A percentile compares a stretch with the other conserved stretches of the same genome.
These are phyloP conservation scores for Clonostachys byssicola DNA, from an alignment of 2,329 filamentous ascomycete genomes.

Conservation along the genomic window DNA sequence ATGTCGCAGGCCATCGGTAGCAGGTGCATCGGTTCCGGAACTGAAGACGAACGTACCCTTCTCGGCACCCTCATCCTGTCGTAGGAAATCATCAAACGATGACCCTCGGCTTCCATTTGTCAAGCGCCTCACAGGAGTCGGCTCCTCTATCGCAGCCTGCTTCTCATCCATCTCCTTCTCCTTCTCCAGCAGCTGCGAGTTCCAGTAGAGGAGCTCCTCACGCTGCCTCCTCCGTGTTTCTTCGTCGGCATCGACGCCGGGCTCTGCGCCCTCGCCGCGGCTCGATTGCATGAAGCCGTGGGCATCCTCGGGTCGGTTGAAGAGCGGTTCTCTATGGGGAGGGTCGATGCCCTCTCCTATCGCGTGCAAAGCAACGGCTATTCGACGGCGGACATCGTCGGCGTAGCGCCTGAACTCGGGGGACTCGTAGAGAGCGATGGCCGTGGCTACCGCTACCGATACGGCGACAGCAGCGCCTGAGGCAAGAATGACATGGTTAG, in stretches of 20 bases:
- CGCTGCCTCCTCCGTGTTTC: conserved; percentile 56
- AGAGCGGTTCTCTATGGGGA: conserved; percentile 44
- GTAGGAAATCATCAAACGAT: conserved; percentile 57
- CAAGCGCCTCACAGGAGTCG: neutral
- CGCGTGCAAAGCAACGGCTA: conserved; percentile 55
- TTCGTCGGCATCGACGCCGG: conserved; percentile 57
- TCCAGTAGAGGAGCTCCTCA: conserved; percentile 65
- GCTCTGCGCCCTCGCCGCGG: conserved; percentile 30
- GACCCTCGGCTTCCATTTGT: conserved; percentile 20
- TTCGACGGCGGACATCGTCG: conserved; percentile 56
- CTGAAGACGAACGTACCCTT: conserved; percentile 55
- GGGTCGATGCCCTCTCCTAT: conserved; percentile 54
- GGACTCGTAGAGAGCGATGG: conserved; percentile 59
- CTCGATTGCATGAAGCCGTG: conserved; percentile 56
- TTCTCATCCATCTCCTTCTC: conserved; percentile 18
- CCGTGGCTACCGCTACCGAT: conserved; percentile 51
- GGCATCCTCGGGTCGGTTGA: conserved; percentile 64
- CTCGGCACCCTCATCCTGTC: conserved; percentile 44
- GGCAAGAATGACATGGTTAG: conserved; percentile 49
- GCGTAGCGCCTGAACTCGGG: conserved; percentile 59
- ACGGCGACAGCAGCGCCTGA: conserved; percentile 56
- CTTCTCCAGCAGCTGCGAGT: conserved; percentile 48
- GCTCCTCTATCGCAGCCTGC: neutral
- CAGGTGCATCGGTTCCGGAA: conserved; percentile 41
- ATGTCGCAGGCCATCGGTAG: conserved; percentile 37